Conservation (phyloP, 1,139 yeast genomes). For the Geotrichum histeridarum region DNA sequence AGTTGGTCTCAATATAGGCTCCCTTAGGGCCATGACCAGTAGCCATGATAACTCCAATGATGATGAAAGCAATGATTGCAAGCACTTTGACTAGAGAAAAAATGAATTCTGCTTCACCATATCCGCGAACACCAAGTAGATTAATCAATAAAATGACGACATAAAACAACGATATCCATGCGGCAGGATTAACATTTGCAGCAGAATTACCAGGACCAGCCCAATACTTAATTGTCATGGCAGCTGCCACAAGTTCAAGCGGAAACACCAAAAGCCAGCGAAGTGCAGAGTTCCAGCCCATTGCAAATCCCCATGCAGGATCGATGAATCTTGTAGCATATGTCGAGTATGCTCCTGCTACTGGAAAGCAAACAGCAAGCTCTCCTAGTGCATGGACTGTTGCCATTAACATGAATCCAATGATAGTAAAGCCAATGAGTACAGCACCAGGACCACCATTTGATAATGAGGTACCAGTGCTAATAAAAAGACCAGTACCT, state of each 20-base stretch:
- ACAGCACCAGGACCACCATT: conserved; percentile 76
- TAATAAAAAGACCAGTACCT: conserved; percentile 74
- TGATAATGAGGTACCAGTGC: conserved; percentile 61
- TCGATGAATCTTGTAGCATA: conserved; percentile 54
- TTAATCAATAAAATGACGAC: conserved; percentile 53
- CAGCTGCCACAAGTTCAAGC: conserved; percentile 69
- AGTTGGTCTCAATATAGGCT: conserved; percentile 53
- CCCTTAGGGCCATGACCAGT: conserved; percentile 64
- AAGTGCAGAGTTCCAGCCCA: conserved; percentile 74
- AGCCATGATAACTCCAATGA: conserved; percentile 52
- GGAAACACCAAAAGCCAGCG: conserved; percentile 76
- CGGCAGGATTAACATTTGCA: conserved; percentile 25
- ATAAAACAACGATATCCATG: conserved; percentile 62
- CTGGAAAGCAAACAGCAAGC: conserved; percentile 56
- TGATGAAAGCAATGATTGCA: conserved; percentile 60
- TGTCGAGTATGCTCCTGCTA: conserved; percentile 56
- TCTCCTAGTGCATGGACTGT: conserved; percentile 59
- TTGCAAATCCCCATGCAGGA: conserved; percentile 69
- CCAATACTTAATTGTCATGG: conserved; percentile 66
- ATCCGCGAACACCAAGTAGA: conserved; percentile 65
- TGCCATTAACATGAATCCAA: conserved; percentile 45
- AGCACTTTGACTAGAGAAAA: conserved; percentile 55
- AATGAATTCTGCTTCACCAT: conserved; percentile 68
- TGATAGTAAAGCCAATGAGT: conserved; percentile 48
- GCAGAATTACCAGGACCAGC: conserved; percentile 54